Evolutionary conservation across 2,329 filamentous ascomycete genomes (phyloP), one percentile per base, ranked within the genome.

Genomic region (Fusarium sp.): DNA sequence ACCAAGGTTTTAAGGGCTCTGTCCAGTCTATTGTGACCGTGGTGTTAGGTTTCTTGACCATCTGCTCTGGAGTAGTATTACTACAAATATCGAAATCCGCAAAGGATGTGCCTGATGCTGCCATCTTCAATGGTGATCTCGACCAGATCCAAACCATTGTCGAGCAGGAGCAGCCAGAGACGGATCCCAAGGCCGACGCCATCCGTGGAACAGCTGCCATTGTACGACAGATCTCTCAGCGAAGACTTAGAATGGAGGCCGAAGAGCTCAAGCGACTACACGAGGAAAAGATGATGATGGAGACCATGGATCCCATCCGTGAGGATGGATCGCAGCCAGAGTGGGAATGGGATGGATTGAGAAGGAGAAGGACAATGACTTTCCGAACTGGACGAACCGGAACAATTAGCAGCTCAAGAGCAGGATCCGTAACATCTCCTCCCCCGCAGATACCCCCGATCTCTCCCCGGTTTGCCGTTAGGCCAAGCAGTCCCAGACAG

Each of bases 21-120:
- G 85, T 88, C 0, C 86, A 89, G 8, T 88, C 92, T 26, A 98
- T 99, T 60, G 85, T 93, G 46, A 97, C 94, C 1, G 92, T 98
- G 30, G 91, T 98, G 58, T 89, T 97, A 83, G 96, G 96, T 2
- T 99, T 99, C 81, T 82, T 99, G 42, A 91, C 92, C 65, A 99
- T 99, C 66, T 99, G 96, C 79, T 87, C 94, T 0, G 96, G 96
- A 2, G 96, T 98, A 8, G 91, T 98, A 1, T 82, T 99, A 10
- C 83, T 99, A 12, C 96, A 99, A 77, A 88, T 99, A n/a, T 98
- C 96, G 54, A 98, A 98, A 79, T 98, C 95, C 0, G 93, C 96
- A 74, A 99, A 98, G 78, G 95, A 99, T 76, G 95, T 99, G 0
- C 96, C 96, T 9, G 96, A 98, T 77, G 86, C 93, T 0, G 94